Evolutionary conservation across 495 filamentous ascomycete species (phyloP).

Genomic region (Lophiotrema nucula): DNA sequence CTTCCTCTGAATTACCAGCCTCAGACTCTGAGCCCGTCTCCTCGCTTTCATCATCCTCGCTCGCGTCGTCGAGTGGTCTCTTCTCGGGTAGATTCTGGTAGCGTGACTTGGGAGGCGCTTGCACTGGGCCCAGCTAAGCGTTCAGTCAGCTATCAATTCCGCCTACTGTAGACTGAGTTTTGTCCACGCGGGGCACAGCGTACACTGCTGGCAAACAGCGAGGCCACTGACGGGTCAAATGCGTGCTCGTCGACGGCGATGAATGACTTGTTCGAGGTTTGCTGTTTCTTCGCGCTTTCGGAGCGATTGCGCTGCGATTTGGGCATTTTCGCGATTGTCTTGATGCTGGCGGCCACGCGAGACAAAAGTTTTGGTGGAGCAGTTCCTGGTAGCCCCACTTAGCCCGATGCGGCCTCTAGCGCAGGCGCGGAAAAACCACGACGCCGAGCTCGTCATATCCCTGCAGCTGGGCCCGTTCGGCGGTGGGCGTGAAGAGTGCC

Average conservation of each 20-base stretch:
- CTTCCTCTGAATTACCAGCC: neutral
- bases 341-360: neutral
- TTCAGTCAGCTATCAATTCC: neutral
- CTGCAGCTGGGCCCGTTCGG: too few species aligned
- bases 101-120: conserved; percentile 28
- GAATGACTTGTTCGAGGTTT: conserved; percentile 2
- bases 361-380: conserved; percentile 26
- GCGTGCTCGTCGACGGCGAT: conserved; percentile 17
- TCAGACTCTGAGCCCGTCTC: conserved; percentile 3
- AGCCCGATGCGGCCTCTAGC: neutral
- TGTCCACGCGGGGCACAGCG: conserved; percentile 34
- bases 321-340: conserved; percentile 17
- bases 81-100: conserved; percentile 17
- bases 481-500: too few species aligned
- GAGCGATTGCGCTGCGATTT: conserved; percentile 22
- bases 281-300: neutral
- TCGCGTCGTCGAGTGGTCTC: neutral
- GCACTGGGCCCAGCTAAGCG: conserved; percentile 29
- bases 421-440: neutral
- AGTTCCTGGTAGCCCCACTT: neutral
- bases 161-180: too few species aligned
- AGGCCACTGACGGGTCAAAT: conserved; percentile 73
- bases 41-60: conserved; percentile 8
- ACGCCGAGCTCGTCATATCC: too few species aligned
- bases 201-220: conserved; percentile 80